Percentiles rank a stretch among this genome's conserved stretches.
phyloP scores from a whole-genome alignment of 306 rosid species.

The Ammopiptanthus mongolicus region DNA sequence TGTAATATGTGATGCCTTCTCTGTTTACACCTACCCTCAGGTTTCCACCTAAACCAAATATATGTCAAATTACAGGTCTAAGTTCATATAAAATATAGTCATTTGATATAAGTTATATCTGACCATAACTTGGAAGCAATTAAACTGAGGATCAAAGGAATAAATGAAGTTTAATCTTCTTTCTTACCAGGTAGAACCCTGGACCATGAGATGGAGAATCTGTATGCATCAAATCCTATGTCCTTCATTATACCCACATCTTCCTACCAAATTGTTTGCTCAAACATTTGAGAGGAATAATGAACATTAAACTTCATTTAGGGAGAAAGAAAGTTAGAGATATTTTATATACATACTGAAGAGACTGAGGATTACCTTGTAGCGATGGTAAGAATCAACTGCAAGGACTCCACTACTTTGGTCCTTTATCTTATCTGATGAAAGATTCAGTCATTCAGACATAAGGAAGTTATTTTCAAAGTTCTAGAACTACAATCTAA shows the following conservation, averaged over 20 bases:
- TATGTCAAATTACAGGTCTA: neutral
- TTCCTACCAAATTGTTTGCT: constrained; percentile 28
- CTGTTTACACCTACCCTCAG: constrained; percentile 39
- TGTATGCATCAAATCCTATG: constrained; percentile 39
- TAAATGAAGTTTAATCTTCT: neutral
- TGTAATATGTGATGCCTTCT: constrained; percentile 52
- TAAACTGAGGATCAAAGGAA: neutral
- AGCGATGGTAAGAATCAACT: constrained; percentile 42
- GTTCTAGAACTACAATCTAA: neutral
- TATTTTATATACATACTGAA: neutral
- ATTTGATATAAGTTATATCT: neutral
- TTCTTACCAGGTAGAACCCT: constrained; percentile 50
- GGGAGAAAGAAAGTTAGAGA: too few species aligned
- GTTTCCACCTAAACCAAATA: constrained; percentile 38
- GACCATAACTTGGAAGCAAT: neutral
- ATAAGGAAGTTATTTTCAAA: neutral
- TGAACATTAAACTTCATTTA: neutral
- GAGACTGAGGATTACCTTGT: constrained; percentile 25
- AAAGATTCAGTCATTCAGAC: neutral
- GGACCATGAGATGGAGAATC: constrained; percentile 57
- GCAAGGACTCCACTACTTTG: constrained; percentile 34
- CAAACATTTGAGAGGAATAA: neutral
- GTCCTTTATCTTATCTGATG: constrained; percentile 37
- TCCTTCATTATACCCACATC: constrained; percentile 37
- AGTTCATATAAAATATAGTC: neutral